Evolutionary conservation across 345 rosid species (phyloP), one percentile per base, ranked within the genome.

Genomic region (Trapa bicornis): DNA sequence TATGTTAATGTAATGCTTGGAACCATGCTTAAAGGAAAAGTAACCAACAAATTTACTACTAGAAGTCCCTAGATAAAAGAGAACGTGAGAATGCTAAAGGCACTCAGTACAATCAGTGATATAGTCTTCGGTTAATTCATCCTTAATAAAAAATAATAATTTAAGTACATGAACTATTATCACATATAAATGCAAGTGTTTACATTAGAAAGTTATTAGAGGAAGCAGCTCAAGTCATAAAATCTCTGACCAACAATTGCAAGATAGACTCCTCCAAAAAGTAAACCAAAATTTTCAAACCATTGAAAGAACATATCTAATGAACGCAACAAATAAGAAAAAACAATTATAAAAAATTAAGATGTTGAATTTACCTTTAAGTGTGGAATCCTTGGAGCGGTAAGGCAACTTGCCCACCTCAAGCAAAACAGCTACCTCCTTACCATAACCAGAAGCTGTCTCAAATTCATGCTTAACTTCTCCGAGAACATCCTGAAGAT

Each of bases 341-440:
- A 58, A 58, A 8, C 38, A 58, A 58, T 22, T 15, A 52, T 11
- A 6, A 6, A 41, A 41, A 17, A 65, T 48, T 13, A 13, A 35
- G 61, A 6, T 42, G 22, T 5, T 61, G 12, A 56, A 14, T 56
- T 65, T 75, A 93, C 98, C 94, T 87, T 88, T 79, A 37, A 88
- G 76, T 10, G 78, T 75, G 67, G 88, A 65, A 57, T 77, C 75
- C 74, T 77, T 81, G 65, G 75, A 82, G 74, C 80, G 89, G 77
- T 93, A 93, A 65, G 98, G 97, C 82, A 90, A 76, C 80, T 75
- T 90, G 66, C 82, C 85, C 73, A 85, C 98, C 78, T 90, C 97
- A 75, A 93, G 98, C 84, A 93, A 75, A 53, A 85, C 70, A 3
- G 96, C 97, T 5, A 90, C 94, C 82, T 90, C 98, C 66, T 81